phyloP scores from a whole-genome alignment of 2,329 filamentous ascomycete genomes.

The Didymellaceae sp. region DNA sequence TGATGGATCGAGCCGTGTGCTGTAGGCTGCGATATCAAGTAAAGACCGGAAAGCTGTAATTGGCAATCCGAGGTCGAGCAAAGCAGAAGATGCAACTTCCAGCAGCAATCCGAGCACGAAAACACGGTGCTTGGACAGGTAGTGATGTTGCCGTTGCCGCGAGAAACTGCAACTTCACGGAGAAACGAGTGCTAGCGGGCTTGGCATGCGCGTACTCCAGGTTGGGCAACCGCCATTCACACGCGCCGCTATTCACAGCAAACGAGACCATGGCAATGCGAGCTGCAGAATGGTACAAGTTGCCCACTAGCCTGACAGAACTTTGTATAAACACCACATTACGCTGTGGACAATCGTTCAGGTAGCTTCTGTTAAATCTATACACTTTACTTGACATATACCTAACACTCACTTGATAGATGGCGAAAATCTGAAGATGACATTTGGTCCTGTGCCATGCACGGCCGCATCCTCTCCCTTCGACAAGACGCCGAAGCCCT shows the following conservation, averaged over 20 bases:
- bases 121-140: constrained; percentile 11
- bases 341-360: constrained; percentile 92
- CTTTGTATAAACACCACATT: constrained; percentile 94
- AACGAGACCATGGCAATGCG: constrained; percentile 51
- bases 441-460: constrained; percentile 88
- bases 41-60: constrained; percentile 13
- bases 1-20: constrained; percentile 13
- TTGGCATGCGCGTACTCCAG: not conserved
- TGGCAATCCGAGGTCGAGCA: constrained; percentile 25
- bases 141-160: constrained; percentile 13
- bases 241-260: not conserved
- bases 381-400: not conserved
- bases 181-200: constrained; percentile 13
- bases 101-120: constrained; percentile 7
- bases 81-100: constrained; percentile 9
- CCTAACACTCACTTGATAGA: constrained; percentile 54
- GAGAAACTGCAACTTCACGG: constrained; percentile 13
- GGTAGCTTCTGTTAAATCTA: constrained; percentile 55
- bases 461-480: constrained; percentile 83
- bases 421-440: constrained; percentile 83
- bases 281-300: constrained; percentile 81
- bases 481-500: constrained; percentile 81
- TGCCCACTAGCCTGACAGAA: constrained; percentile 82
- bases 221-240: not conserved
- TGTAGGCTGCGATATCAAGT: constrained; percentile 1